These are phyloP conservation scores for Kazachstania africana DNA, from an alignment of 805 yeast genomes.

Conservation along the genomic window DNA sequence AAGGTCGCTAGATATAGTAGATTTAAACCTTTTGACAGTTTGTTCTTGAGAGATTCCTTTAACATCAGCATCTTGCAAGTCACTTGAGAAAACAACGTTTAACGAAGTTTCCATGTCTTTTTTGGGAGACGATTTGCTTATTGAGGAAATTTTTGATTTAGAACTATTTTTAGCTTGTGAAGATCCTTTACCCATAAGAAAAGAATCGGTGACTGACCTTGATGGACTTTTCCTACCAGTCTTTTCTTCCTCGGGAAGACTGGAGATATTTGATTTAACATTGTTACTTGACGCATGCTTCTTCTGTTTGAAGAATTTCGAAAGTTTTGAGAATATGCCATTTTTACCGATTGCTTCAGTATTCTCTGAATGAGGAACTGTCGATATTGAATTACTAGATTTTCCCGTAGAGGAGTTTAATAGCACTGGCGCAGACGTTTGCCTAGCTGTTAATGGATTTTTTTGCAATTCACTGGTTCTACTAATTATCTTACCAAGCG, in stretches of 20 bases:
- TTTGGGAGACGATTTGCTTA: neutral
- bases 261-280: neutral
- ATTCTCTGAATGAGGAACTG: too few species aligned
- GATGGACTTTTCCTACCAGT: too few species aligned
- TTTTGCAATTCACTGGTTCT: constrained; percentile 6
- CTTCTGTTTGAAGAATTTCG: constrained; percentile 25
- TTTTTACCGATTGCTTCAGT: constrained; percentile 10
- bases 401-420: too few species aligned
- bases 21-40: too few species aligned
- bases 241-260: too few species aligned
- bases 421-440: too few species aligned
- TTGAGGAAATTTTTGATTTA: neutral
- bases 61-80: neutral
- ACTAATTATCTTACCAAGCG: constrained; percentile 7
- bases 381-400: too few species aligned
- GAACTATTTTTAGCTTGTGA: neutral
- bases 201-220: neutral
- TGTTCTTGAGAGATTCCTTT: too few species aligned
- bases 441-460: too few species aligned
- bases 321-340: constrained; percentile 23
- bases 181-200: too few species aligned
- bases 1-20: neutral
- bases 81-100: neutral
- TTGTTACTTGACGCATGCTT: constrained; percentile 1
- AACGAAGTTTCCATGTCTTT: neutral